A percentile compares a stretch with the other conserved stretches of the same genome.
These are phyloP conservation scores for Trichoderma lentiforme DNA, from an alignment of 2,329 filamentous ascomycete species.

Conservation along the genomic window DNA sequence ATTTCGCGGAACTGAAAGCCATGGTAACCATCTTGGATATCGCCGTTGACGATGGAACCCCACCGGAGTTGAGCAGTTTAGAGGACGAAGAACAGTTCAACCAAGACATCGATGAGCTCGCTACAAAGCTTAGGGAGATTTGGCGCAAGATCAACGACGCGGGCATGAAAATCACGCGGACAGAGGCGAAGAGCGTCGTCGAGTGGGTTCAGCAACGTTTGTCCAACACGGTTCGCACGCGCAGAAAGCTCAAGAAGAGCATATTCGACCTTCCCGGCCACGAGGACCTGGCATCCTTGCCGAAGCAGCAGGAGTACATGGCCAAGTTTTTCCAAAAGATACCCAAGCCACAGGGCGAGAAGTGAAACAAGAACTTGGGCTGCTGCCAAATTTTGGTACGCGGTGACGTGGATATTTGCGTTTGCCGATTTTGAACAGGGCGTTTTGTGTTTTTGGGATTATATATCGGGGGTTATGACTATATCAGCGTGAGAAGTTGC, in stretches of 20 bases:
- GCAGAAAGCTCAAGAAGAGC: slow-evolving; percentile 50
- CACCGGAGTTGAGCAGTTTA: slow-evolving; percentile 26
- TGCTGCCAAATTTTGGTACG: too few relatives aligned
- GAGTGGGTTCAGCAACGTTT: slow-evolving; percentile 74
- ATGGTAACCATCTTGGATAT: slow-evolving; percentile 68
- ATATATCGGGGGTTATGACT: background rate
- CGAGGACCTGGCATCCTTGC: slow-evolving; percentile 38
- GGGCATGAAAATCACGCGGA: slow-evolving; percentile 67
- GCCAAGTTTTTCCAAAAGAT: slow-evolving; percentile 42
- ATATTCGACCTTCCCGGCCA: slow-evolving; percentile 43
- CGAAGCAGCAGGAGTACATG: slow-evolving; percentile 50
- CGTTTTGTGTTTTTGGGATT: background rate
- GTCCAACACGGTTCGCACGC: slow-evolving; percentile 66
- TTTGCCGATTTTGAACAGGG: background rate
- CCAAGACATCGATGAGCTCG: slow-evolving; percentile 63
- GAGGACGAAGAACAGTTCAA: slow-evolving; percentile 58
- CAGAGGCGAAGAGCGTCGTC: slow-evolving; percentile 72
- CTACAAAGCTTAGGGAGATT: slow-evolving; percentile 54
- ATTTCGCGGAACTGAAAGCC: slow-evolving; percentile 68
- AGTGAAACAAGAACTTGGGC: background rate
- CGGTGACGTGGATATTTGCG: background rate
- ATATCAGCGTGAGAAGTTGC: background rate
- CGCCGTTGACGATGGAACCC: slow-evolving; percentile 62
- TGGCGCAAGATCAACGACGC: slow-evolving; percentile 67
- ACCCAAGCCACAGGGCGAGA: slow-evolving; percentile 4